Evolutionary conservation across 352 stramenopile genomes (phyloP).

Genomic region (Achlya hypogyna): DNA sequence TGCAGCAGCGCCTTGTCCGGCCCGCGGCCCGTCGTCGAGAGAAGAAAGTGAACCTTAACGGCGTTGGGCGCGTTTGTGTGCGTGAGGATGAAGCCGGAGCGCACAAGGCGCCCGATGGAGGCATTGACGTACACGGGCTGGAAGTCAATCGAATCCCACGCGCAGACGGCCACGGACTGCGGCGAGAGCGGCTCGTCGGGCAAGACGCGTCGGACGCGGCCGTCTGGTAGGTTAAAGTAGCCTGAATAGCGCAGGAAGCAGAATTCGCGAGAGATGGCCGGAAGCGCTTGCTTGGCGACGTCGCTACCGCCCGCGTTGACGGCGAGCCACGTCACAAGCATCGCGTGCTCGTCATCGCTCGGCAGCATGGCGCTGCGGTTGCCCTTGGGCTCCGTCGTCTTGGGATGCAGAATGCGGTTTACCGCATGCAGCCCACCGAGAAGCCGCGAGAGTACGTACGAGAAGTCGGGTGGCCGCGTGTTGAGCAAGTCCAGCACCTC

Average conservation of each 20-base stretch:
- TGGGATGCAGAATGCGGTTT: neutral
- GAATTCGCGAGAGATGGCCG: constrained; percentile 9
- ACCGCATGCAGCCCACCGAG: constrained; percentile 8
- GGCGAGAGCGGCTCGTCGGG: neutral
- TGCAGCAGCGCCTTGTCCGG: constrained; percentile 10
- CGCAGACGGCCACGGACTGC: constrained; percentile 4
- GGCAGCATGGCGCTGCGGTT: neutral
- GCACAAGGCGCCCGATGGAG: constrained; percentile 3
- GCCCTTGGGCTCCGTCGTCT: neutral
- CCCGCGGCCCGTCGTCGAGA: neutral
- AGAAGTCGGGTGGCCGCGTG: neutral
- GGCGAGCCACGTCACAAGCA: constrained; percentile 15
- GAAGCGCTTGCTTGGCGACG: neutral
- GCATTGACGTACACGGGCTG: neutral
- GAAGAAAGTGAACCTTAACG: constrained; percentile 12
- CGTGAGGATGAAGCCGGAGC: constrained; percentile 13
- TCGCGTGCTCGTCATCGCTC: constrained; percentile 9
- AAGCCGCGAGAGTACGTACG: constrained; percentile 3
- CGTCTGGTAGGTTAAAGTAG: constrained; percentile 7
- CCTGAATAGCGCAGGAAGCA: constrained; percentile 18
- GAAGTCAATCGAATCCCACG: constrained; percentile 11
- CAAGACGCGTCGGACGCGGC: neutral
- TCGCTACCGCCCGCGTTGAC: neutral
- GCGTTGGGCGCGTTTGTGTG: constrained; percentile 12
- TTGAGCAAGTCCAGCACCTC: constrained; percentile 17